phyloP scores from a whole-genome alignment of 352 stramenopile genomes.

The Blastocystis sp. region DNA sequence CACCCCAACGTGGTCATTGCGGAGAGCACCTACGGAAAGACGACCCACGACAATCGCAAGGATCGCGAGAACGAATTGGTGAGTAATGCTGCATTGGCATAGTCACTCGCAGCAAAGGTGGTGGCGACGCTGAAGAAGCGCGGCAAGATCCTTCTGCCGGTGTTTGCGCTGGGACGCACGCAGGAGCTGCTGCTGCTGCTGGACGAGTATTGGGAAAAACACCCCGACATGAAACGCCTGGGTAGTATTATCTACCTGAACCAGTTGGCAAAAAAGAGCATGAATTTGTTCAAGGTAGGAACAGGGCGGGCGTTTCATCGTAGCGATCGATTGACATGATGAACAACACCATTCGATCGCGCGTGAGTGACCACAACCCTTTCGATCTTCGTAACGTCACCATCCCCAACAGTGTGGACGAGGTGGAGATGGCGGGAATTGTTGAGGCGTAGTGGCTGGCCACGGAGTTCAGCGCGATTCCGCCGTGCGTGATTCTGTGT shows the following conservation, averaged over 20 bases:
- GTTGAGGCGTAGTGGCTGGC: not conserved
- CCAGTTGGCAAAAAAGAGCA: slow-evolving; percentile 56
- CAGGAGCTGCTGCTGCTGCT: slow-evolving; percentile 96
- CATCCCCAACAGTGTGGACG: slow-evolving; percentile 37
- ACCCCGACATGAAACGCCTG: slow-evolving; percentile 74
- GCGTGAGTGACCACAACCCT: slow-evolving; percentile 60
- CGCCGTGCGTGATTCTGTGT: slow-evolving; percentile 88
- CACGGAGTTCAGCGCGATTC: slow-evolving; percentile 1
- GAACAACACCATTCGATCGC: slow-evolving; percentile 88
- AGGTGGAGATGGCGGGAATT: not conserved
- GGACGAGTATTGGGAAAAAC: slow-evolving; percentile 95
- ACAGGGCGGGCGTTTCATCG: not conserved
- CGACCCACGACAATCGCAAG: slow-evolving; percentile 90
- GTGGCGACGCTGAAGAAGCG: slow-evolving; percentile 90
- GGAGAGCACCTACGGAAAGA: slow-evolving; percentile 94
- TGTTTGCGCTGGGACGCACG: slow-evolving; percentile 95
- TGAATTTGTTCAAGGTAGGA: slow-evolving; percentile 58
- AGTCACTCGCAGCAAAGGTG: slow-evolving; percentile 79
- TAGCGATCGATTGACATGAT: slow-evolving; percentile 98
- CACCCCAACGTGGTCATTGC: slow-evolving; percentile 95
- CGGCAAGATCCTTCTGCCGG: slow-evolving; percentile 93
- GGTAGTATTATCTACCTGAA: slow-evolving; percentile 63
- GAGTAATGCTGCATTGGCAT: not conserved
- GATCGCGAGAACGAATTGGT: slow-evolving; percentile 94
- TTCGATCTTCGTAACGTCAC: slow-evolving; percentile 61